Base-by-base conservation (phyloP, 495 filamentous ascomycete genomes). In the Neurospora tetraspora region DNA sequence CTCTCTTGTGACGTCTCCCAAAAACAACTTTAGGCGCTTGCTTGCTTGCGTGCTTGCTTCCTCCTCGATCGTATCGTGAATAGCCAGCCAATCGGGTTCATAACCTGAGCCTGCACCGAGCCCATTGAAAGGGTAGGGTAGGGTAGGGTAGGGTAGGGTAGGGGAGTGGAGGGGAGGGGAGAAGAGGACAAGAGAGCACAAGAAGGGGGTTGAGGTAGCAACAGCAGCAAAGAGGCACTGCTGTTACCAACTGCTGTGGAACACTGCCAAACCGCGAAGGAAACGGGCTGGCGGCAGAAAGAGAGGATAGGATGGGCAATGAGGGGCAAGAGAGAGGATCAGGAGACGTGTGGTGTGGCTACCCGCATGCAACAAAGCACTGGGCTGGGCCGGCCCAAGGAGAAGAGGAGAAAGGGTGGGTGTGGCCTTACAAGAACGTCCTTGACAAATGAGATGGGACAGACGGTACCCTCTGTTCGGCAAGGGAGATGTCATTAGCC, bases 401-500 rank as follows among this genome's bases (percentile, higher is more conserved):
- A 59, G 53, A 27, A 59, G 27, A 43, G 40, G 39, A 61, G 53
- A 16, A 61, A 5, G 53, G 23, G 53, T 61, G 23, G 11, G 53
- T 65, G 43, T 74, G 77, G 77, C 77, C 89, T 86, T 85, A 91
- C 89, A 80, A 91, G 81, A 72, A 88, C 86, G 75, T 91, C 88
- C 80, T 91, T 91, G 81, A 92, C 90, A 79, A 92, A 92, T 76
- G 87, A 88, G 76, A 92, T 91, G 76, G 88, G 88, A 76, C 89
- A 91, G 70, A 92, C 87, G 34, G 90, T 92, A 73, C 90, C 90
- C 83, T 92, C 90, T 91, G 79, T 72, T 72, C 47, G 70, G 75
- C 72, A 45, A 43, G 40, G 59, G n/a, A 78, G 37, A 72, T 43
- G 73, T 73, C 78, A 81, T 85, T 83, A 85, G 83, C 80, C 74